Percentiles rank a stretch among this genome's conserved stretches.
phyloP scores from a whole-genome alignment of 768 basidiomycete genomes.

The Dendrothele bispora region DNA sequence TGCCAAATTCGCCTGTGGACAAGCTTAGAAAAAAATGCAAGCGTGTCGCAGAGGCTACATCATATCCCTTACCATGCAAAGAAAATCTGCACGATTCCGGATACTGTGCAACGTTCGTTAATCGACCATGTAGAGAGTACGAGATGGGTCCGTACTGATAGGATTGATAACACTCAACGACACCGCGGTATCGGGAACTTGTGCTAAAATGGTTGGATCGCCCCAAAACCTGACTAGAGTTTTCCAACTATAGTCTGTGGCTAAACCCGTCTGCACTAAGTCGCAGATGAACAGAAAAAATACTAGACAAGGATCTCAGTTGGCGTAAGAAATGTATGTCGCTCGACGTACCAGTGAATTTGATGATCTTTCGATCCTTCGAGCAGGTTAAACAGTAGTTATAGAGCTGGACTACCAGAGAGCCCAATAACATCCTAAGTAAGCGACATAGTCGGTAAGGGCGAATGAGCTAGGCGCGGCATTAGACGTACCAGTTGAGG shows the following conservation, averaged over 20 bases:
- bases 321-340: neutral
- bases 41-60: neutral
- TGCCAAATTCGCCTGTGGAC: conserved; percentile 2
- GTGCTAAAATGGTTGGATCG: conserved; percentile 11
- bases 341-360: conserved; percentile 2
- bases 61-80: conserved; percentile 22
- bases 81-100: conserved; percentile 19
- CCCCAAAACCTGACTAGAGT: conserved; percentile 18
- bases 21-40: neutral
- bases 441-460: no score
- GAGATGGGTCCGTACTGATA: conserved; percentile 8
- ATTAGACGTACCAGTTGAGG: no score
- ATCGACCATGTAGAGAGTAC: neutral
- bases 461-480: no score
- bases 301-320: neutral
- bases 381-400: conserved; percentile 5
- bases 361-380: conserved; percentile 10
- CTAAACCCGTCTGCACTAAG: conserved; percentile 16
- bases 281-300: conserved; percentile 15
- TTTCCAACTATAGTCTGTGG: conserved; percentile 19
- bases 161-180: conserved; percentile 13
- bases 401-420: neutral
- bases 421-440: conserved; percentile 2
- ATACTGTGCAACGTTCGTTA: conserved; percentile 13
- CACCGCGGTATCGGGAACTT: conserved; percentile 12